A percentile compares a stretch with the other conserved stretches of the same genome.
Evolutionary conservation across 2,329 filamentous ascomycete species (phyloP).

Genomic region (Sporothrix protearum): DNA sequence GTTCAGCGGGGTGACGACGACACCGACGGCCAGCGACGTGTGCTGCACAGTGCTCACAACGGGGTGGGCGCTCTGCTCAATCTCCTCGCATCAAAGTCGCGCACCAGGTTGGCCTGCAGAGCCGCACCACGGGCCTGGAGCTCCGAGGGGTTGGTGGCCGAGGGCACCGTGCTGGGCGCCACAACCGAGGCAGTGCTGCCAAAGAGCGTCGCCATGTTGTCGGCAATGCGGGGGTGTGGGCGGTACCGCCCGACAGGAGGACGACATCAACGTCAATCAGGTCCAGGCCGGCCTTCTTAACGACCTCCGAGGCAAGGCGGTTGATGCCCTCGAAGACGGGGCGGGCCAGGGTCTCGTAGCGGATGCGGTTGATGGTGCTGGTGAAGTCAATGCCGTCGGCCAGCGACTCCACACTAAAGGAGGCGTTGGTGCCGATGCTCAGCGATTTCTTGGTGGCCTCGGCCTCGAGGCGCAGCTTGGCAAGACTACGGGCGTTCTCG

Average conservation of each 20-base stretch:
- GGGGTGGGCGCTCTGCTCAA: conserved; percentile 92
- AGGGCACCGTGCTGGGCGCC: conserved; percentile 73
- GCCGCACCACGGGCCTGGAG: conserved; percentile 84
- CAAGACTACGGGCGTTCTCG: conserved; percentile 72
- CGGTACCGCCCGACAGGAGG: conserved; percentile 85
- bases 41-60: conserved; percentile 93
- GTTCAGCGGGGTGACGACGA: conserved; percentile 64
- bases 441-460: conserved; percentile 91
- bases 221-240: conserved; percentile 89
- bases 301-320: conserved; percentile 73
- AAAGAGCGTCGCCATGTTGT: conserved; percentile 76
- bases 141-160: conserved; percentile 90
- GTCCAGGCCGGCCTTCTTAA: conserved; percentile 91
- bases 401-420: conserved; percentile 89
- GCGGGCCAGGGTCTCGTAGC: conserved; percentile 83
- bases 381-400: conserved; percentile 87
- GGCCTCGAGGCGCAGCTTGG: conserved; percentile 88
- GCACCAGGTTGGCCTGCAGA: conserved; percentile 89
- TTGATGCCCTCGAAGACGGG: conserved; percentile 89
- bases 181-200: conserved; percentile 72
- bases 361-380: conserved; percentile 84
- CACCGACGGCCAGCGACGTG: conserved; percentile 81
- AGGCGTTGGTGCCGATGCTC: conserved; percentile 80
- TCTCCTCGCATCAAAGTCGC: conserved; percentile 93
- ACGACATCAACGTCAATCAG: conserved; percentile 92